A percentile compares a stretch with the other conserved stretches of the same genome.
Conservation (phyloP, 805 yeast genomes). For the Yamadazyma philogaea region DNA sequence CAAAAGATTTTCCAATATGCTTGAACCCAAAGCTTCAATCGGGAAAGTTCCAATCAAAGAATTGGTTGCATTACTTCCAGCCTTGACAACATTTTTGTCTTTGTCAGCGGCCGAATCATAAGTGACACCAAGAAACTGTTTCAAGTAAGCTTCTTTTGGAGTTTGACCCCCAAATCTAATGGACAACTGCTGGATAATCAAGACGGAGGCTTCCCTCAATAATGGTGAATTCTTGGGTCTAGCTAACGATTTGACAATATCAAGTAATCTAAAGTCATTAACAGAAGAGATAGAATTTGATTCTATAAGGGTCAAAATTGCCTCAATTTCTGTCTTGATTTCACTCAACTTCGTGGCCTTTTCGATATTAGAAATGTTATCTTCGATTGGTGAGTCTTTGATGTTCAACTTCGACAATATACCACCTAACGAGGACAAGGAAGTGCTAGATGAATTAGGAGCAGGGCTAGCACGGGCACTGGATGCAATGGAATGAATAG, state of each 20-base stretch:
- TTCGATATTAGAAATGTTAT: conserved; percentile 50
- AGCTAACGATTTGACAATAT: conserved; percentile 59
- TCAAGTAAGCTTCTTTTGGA: conserved; percentile 73
- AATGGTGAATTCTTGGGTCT: conserved; percentile 73
- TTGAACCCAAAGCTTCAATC: conserved; percentile 72
- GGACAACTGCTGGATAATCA: conserved; percentile 57
- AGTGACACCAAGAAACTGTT: conserved; percentile 59
- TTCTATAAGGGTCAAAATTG: conserved; percentile 48
- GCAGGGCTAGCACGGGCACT: conserved; percentile 38
- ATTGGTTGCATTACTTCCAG: conserved; percentile 79
- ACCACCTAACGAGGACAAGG: conserved; percentile 68
- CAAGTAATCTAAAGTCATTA: conserved; percentile 62
- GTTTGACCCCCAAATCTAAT: conserved; percentile 62
- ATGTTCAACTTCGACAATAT: conserved; percentile 61
- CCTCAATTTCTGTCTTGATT: conserved; percentile 51
- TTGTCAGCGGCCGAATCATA: conserved; percentile 80
- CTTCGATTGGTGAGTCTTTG: conserved; percentile 63
- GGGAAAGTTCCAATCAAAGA: conserved; percentile 69
- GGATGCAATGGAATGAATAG: conserved; percentile 28
- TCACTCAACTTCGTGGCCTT: conserved; percentile 51
- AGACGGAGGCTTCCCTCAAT: conserved; percentile 72
- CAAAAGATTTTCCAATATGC: conserved; percentile 59
- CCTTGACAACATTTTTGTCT: conserved; percentile 79
- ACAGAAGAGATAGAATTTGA: conserved; percentile 45
- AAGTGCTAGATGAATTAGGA: conserved; percentile 56